Evolutionary conservation across 305 asterid species (phyloP).

Genomic region (Lippia alba): DNA sequence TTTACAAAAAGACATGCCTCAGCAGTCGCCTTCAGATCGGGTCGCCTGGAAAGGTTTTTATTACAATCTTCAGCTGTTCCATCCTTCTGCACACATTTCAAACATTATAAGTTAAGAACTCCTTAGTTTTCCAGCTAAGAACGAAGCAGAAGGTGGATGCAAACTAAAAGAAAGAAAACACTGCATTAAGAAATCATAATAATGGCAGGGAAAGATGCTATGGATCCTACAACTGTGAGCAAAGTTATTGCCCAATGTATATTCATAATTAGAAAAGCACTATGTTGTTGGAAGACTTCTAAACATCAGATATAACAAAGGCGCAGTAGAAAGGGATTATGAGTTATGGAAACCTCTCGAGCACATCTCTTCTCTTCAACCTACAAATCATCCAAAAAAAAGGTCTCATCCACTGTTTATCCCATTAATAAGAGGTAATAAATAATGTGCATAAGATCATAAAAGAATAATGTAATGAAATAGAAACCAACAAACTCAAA

Average conservation of each 20-base stretch:
- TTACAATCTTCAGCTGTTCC: slow-evolving; percentile 30
- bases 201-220: background rate
- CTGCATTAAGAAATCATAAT: background rate
- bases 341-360: slow-evolving; percentile 46
- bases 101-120: slow-evolving; percentile 24
- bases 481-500: background rate
- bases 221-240: slow-evolving; percentile 3
- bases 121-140: background rate
- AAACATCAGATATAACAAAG: background rate
- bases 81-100: slow-evolving; percentile 45
- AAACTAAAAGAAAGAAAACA: background rate
- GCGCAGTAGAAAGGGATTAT: background rate
- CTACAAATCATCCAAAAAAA: slow-evolving; percentile 33
- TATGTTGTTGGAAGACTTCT: too few species aligned
- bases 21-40: slow-evolving; percentile 80
- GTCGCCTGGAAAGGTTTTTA: slow-evolving; percentile 62
- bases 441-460: background rate
- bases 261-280: background rate
- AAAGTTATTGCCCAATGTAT: background rate
- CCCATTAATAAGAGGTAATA: background rate
- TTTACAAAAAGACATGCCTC: slow-evolving; percentile 49
- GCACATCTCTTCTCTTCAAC: slow-evolving; percentile 63
- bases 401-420: background rate
- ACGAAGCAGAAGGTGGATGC: background rate
- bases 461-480: too few species aligned